A percentile compares a stretch with the other conserved stretches of the same genome.
phyloP scores from a whole-genome alignment of 768 basidiomycete species.

The Leccinum disarticulatum region DNA sequence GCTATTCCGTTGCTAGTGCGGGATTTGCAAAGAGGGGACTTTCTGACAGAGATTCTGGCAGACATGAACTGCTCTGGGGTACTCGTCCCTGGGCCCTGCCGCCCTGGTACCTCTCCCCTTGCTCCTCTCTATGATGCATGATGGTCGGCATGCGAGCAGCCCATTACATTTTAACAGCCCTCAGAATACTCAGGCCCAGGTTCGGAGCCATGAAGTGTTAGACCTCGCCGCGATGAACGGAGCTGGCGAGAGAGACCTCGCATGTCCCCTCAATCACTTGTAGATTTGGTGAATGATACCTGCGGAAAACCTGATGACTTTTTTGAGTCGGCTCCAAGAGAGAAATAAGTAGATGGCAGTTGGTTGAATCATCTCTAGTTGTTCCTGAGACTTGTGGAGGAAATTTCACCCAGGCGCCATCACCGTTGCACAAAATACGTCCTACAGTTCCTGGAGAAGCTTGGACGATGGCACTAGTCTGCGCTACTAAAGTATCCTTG shows the following conservation, averaged over 20 bases:
- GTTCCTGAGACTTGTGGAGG: background rate
- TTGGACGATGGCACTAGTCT: background rate
- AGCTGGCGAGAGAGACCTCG: background rate
- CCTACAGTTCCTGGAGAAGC: background rate
- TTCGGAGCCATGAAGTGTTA: background rate
- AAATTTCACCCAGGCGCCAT: background rate
- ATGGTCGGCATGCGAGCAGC: background rate
- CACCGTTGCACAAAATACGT: background rate
- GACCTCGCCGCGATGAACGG: background rate
- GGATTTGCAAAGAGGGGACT: background rate
- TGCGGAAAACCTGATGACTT: background rate
- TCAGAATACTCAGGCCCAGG: background rate
- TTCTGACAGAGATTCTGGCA: background rate
- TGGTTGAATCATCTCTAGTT: background rate
- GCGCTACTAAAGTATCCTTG: background rate
- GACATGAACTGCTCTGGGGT: background rate
- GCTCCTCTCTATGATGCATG: background rate
- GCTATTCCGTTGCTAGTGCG: slow-evolving; percentile 1
- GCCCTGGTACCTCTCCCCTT: background rate
- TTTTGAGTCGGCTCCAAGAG: background rate
- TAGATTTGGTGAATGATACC: background rate
- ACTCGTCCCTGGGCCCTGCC: background rate
- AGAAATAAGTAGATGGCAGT: background rate
- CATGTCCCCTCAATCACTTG: background rate
- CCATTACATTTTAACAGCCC: background rate